Conservation (phyloP, 2,329 filamentous ascomycete genomes). For the Fusarium coffeatum region DNA sequence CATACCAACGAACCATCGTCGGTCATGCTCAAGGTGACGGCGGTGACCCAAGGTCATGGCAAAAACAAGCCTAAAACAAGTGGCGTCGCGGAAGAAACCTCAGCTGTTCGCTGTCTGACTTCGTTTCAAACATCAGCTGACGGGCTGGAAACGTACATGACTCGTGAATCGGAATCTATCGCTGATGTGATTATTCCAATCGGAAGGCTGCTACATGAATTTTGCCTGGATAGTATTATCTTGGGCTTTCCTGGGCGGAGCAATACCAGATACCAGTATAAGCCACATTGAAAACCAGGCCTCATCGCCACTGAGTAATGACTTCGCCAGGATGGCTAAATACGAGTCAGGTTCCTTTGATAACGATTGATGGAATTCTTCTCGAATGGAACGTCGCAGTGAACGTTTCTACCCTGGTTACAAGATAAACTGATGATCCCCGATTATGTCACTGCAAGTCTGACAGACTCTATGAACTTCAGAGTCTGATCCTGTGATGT, state of each 20-base stretch:
- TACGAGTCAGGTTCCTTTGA: neutral
- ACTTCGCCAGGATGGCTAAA: neutral
- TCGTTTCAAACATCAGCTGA: conserved; percentile 1
- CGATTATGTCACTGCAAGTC: neutral
- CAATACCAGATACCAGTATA: accelerated
- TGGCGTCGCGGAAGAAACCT: conserved; percentile 4
- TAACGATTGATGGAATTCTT: neutral
- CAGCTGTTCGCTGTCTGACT: neutral
- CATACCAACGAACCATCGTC: neutral
- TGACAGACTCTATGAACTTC: neutral
- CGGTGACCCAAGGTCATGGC: neutral
- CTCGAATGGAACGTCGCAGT: neutral
- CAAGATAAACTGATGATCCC: neutral
- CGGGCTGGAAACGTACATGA: neutral
- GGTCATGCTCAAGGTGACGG: no score
- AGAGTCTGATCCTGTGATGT: neutral
- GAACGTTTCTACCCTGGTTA: neutral
- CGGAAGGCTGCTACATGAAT: accelerated
- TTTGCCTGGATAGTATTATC: neutral
- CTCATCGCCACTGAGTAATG: neutral
- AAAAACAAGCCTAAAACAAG: neutral
- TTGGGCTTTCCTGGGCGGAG: accelerated
- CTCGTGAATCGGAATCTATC: neutral
- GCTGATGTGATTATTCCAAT: neutral
- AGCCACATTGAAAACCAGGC: neutral